A percentile compares a stretch with the other conserved stretches of the same genome.
These are phyloP conservation scores for Penicillium sp. DNA, from an alignment of 2,329 filamentous ascomycete genomes.

Conservation along the genomic window DNA sequence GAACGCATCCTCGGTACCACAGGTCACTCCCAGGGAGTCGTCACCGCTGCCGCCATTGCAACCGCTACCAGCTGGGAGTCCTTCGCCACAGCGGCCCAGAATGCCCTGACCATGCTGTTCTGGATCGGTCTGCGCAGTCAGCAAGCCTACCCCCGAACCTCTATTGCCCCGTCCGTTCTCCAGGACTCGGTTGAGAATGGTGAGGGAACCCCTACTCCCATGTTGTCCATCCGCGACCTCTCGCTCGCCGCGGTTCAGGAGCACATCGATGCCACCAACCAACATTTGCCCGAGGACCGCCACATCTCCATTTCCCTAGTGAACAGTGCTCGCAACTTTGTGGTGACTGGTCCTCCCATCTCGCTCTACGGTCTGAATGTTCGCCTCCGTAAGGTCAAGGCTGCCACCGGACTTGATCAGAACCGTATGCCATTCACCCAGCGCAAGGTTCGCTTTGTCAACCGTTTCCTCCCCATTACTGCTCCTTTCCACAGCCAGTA, in stretches of 20 bases:
- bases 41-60: conserved; percentile 87
- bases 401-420: conserved; percentile 94
- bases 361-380: conserved; percentile 95
- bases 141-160: conserved; percentile 94
- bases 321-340: conserved; percentile 95
- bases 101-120: conserved; percentile 89
- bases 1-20: conserved; percentile 84
- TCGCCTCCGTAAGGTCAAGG: conserved; percentile 93
- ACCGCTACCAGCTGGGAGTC: conserved; percentile 91
- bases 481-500: conserved; percentile 98
- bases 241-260: conserved; percentile 85
- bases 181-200: conserved; percentile 92
- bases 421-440: conserved; percentile 91
- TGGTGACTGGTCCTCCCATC: conserved; percentile 92
- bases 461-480: conserved; percentile 95
- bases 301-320: conserved; percentile 94
- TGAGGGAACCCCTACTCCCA: conserved; percentile 92
- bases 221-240: conserved; percentile 95
- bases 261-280: conserved; percentile 94
- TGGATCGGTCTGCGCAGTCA: conserved; percentile 98
- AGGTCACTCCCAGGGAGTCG: conserved; percentile 93
- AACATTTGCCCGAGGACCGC: conserved; percentile 86
- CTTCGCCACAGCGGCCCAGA: conserved; percentile 74
- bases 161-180: conserved; percentile 82
- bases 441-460: conserved; percentile 93